Base-by-base conservation (phyloP, 2,329 filamentous ascomycete genomes). In the Beauveria australis region DNA sequence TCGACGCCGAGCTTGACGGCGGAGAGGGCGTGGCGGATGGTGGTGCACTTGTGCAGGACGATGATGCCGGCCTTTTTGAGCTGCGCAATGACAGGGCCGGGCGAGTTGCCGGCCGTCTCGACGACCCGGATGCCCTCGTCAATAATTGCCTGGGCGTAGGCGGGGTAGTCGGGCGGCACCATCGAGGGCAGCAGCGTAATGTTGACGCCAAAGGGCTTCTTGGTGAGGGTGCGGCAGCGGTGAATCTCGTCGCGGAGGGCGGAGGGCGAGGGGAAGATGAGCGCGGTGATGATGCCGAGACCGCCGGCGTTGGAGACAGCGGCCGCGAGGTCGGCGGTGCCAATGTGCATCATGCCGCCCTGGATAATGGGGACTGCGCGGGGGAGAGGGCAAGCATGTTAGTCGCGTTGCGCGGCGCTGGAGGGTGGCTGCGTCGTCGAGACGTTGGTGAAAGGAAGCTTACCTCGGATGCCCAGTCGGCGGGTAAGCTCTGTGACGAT, bases 1-100 rank as follows among this genome's bases (percentile, higher is more conserved):
- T 99, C 94, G 5, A 97, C 94, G 64, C 94, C 94, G 44, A 97
- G 86, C 76, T 96, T 96, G 62, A 96, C 83, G 53, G 94, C 94
- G 66, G 89, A 92, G 74, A 91, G 85, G 22, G 94, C 94, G 73
- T 99, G 94, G 60, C 92, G 81, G 76, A 99, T 96, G 5, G 91
- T 95, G 9, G 94, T 99, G 80, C 94, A 97, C 79, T 99, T 99
- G 83, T 99, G 94, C 61, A 99, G 79, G 67, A 99, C 86, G 60
- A 83, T 93, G 69, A 84, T 83, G 61, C 85, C 86, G 6, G 87
- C 89, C 63, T 83, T 83, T 78, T 97, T 99, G 59, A 99, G 82
- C 79, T 91, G 85, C 71, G 84, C 81, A 74, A 99, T 97, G 65
- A 99, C 88, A 3, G 92, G 92, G 1, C 92, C 94, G 0, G 94